These are phyloP conservation scores for Macaranga tanarius DNA, from an alignment of 441 rosid genomes.

Conservation along the genomic window DNA sequence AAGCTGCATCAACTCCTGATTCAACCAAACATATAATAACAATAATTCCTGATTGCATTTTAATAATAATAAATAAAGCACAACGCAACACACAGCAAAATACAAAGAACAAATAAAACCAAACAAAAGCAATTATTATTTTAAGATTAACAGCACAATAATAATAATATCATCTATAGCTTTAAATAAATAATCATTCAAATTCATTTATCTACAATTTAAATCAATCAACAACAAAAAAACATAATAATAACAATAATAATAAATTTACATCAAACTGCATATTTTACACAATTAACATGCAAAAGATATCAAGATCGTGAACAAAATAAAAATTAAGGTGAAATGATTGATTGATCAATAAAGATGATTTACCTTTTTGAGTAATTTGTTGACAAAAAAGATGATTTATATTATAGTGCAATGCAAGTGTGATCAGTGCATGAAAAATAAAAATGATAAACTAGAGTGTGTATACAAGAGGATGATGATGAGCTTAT, in stretches of 20 bases:
- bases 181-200: background rate
- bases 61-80: too few species aligned
- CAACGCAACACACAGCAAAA: background rate
- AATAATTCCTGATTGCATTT: background rate
- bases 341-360: background rate
- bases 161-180: too few species aligned
- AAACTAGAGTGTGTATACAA: background rate
- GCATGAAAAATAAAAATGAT: background rate
- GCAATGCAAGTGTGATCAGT: background rate
- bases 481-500: constrained; percentile 4
- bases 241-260: too few species aligned
- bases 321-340: background rate
- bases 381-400: too few species aligned
- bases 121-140: background rate
- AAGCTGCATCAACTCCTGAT: background rate
- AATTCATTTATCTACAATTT: background rate
- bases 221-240: background rate
- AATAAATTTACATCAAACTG: too few species aligned
- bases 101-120: constrained; percentile 10
- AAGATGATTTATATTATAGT: too few species aligned
- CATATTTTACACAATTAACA: too few species aligned
- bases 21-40: too few species aligned
- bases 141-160: too few species aligned
- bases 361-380: background rate
- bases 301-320: background rate